These are phyloP conservation scores for Cystoderma amianthinum DNA, from an alignment of 768 basidiomycete species.

Conservation along the genomic window DNA sequence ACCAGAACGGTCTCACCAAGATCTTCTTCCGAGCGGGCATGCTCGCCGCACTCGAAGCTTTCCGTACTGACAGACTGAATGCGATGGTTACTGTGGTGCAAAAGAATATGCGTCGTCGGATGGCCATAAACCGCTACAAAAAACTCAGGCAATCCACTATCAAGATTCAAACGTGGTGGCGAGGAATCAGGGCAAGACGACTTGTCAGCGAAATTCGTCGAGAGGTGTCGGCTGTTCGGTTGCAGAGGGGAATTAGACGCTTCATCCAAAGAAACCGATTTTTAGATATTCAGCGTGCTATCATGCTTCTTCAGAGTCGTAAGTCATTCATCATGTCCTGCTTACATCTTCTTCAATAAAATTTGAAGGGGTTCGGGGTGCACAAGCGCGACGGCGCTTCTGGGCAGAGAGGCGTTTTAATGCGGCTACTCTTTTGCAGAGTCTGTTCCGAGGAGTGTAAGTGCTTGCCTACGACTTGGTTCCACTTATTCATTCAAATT, in stretches of 20 bases:
- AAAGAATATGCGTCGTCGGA: slow-evolving; percentile 88
- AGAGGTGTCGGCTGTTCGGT: slow-evolving; percentile 64
- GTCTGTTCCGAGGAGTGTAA: slow-evolving; percentile 83
- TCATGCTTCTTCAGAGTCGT: slow-evolving; percentile 83
- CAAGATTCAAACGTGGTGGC: slow-evolving; percentile 91
- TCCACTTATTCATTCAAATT: slow-evolving; percentile 6
- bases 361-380: slow-evolving; percentile 63
- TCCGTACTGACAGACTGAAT: slow-evolving; percentile 84
- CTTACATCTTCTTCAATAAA: neutral
- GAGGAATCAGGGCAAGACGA: slow-evolving; percentile 72
- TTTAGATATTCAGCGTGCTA: slow-evolving; percentile 48
- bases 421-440: slow-evolving; percentile 74
- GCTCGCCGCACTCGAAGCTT: slow-evolving; percentile 90
- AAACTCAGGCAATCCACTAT: slow-evolving; percentile 68
- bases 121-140: slow-evolving; percentile 79
- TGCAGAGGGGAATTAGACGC: slow-evolving; percentile 69
- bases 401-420: slow-evolving; percentile 43
- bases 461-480: slow-evolving; percentile 19
- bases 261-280: slow-evolving; percentile 73
- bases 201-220: slow-evolving; percentile 66
- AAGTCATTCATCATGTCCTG: slow-evolving; percentile 18
- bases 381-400: slow-evolving; percentile 57
- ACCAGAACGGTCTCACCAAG: slow-evolving; percentile 94
- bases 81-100: slow-evolving; percentile 91
- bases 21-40: slow-evolving; percentile 99